A percentile compares a stretch with the other conserved stretches of the same genome.
These are phyloP conservation scores for Saccharomycodes ludwigii DNA, from an alignment of 805 yeast genomes.

Conservation along the genomic window DNA sequence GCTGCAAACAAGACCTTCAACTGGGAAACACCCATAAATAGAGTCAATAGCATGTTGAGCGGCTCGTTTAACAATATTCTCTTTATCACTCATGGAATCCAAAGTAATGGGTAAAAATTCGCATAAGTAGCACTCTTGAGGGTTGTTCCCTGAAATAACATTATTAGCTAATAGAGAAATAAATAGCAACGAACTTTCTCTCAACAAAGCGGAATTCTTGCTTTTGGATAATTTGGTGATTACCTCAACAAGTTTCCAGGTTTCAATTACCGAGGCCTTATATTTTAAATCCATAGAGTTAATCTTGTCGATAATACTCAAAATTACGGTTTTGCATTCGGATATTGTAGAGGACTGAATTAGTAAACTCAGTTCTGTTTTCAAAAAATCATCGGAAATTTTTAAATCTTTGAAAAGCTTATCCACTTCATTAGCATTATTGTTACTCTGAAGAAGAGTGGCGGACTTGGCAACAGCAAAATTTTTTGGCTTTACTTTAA, in stretches of 20 bases:
- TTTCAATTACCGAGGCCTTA: slow-evolving; percentile 31
- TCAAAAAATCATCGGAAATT: slow-evolving; percentile 2
- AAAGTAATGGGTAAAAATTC: slow-evolving; percentile 51
- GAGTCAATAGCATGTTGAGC: slow-evolving; percentile 73
- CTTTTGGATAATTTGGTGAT: slow-evolving; percentile 56
- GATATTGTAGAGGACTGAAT: slow-evolving; percentile 12
- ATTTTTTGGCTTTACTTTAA: background rate
- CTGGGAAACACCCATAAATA: slow-evolving; percentile 55
- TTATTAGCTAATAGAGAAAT: slow-evolving; percentile 45
- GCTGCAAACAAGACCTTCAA: slow-evolving; percentile 65
- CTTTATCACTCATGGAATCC: slow-evolving; percentile 77
- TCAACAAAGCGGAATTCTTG: slow-evolving; percentile 58
- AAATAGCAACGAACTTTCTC: slow-evolving; percentile 66
- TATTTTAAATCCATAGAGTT: no score
- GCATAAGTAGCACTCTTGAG: slow-evolving; percentile 63
- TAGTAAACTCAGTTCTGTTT: no score
- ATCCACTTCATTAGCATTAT: background rate
- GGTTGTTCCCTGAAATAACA: slow-evolving; percentile 48
- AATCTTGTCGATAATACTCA: slow-evolving; percentile 1
- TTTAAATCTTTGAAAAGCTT: background rate
- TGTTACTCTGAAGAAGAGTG: slow-evolving; percentile 18
- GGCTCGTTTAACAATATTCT: slow-evolving; percentile 70
- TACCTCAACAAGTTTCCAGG: slow-evolving; percentile 56
- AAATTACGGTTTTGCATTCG: slow-evolving; percentile 16
- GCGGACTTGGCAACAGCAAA: slow-evolving; percentile 30